These are phyloP conservation scores for Drechslera avenae DNA, from an alignment of 2,329 filamentous ascomycete genomes.

Conservation along the genomic window DNA sequence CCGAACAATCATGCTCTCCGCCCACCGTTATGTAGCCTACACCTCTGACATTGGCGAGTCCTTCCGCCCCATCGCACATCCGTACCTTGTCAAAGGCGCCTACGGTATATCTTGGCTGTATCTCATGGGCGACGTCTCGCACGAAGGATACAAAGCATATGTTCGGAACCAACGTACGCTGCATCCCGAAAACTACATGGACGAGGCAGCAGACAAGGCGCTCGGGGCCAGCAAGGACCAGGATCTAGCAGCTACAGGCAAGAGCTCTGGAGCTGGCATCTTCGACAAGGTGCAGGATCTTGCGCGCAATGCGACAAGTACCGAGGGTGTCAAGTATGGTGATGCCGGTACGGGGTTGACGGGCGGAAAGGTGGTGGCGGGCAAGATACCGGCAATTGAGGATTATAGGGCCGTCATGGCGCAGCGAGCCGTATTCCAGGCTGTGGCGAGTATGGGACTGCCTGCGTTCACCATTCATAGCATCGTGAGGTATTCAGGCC, in stretches of 20 bases:
- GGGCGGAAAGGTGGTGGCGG: conserved; percentile 38
- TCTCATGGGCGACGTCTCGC: conserved; percentile 83
- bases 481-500: conserved; percentile 86
- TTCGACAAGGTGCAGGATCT: conserved; percentile 30
- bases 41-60: conserved; percentile 96
- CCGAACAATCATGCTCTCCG: conserved; percentile 84
- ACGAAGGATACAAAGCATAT: conserved; percentile 96
- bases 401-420: conserved; percentile 92
- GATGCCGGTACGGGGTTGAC: conserved; percentile 25
- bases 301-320: conserved; percentile 28
- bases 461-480: conserved; percentile 94
- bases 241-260: conserved; percentile 42
- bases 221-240: conserved; percentile 39
- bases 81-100: conserved; percentile 76
- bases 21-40: conserved; percentile 96
- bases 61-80: conserved; percentile 91
- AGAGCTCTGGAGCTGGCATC: conserved; percentile 10
- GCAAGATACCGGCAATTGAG: conserved; percentile 72
- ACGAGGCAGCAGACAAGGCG: conserved; percentile 13
- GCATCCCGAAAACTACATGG: conserved; percentile 63
- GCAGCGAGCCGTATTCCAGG: conserved; percentile 89
- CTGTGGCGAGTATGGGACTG: conserved; percentile 87
- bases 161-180: conserved; percentile 78
- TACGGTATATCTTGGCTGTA: conserved; percentile 95
- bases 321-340: conserved; percentile 29